These are phyloP conservation scores for Metarhizium sp. DNA, from an alignment of 2,329 filamentous ascomycete species.

Conservation along the genomic window DNA sequence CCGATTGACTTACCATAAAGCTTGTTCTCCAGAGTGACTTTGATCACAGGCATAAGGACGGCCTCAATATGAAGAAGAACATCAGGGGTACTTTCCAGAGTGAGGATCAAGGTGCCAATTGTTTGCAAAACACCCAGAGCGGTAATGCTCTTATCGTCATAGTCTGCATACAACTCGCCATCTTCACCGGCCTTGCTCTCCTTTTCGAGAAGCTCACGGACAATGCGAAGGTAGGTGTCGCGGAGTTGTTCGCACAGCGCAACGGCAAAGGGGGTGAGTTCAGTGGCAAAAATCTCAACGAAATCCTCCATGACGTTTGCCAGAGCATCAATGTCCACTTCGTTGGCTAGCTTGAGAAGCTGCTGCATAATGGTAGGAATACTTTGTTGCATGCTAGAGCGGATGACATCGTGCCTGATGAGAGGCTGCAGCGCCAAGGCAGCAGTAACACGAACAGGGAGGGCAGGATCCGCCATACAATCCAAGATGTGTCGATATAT, in stretches of 20 bases:
- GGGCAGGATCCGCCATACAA: conserved; percentile 88
- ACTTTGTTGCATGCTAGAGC: conserved; percentile 91
- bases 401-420: conserved; percentile 90
- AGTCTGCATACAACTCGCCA: conserved; percentile 77
- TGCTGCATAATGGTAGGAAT: conserved; percentile 99
- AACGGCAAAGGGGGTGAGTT: conserved; percentile 93
- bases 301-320: conserved; percentile 99
- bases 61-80: conserved; percentile 91
- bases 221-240: conserved; percentile 91
- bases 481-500: conserved; percentile 97
- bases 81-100: conserved; percentile 92
- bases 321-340: conserved; percentile 93
- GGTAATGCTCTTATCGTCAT: conserved; percentile 98
- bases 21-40: conserved; percentile 93
- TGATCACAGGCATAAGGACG: conserved; percentile 94
- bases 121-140: conserved; percentile 93
- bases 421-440: conserved; percentile 89
- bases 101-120: conserved; percentile 93
- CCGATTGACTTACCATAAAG: conserved; percentile 58
- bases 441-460: conserved; percentile 90
- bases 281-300: conserved; percentile 94
- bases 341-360: conserved; percentile 90
- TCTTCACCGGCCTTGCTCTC: conserved; percentile 68
- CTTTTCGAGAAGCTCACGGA: conserved; percentile 83
- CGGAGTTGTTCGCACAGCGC: conserved; percentile 91